phyloP scores from a whole-genome alignment of 768 basidiomycete genomes.

The Podaxis pistillaris region DNA sequence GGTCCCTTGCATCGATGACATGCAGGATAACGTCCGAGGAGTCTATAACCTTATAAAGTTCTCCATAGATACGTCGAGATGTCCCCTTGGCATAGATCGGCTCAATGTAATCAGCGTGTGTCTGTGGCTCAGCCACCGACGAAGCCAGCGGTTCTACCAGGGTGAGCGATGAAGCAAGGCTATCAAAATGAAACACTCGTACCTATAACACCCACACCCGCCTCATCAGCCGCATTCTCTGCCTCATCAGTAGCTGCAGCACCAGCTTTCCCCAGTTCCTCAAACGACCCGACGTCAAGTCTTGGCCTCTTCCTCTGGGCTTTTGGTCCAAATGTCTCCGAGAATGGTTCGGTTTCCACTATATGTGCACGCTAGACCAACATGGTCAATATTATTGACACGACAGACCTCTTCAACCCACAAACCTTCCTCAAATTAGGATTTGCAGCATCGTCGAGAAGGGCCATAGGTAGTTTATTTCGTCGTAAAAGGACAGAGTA shows the following conservation, averaged over 20 bases:
- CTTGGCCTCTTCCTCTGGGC: slow-evolving; percentile 90
- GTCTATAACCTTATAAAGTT: slow-evolving; percentile 98
- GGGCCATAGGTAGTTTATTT: slow-evolving; percentile 96
- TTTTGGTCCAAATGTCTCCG: slow-evolving; percentile 93
- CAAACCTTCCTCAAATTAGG: slow-evolving; percentile 72
- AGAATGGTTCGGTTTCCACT: slow-evolving; percentile 93
- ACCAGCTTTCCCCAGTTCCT: slow-evolving; percentile 76
- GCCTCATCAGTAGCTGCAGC: slow-evolving; percentile 55
- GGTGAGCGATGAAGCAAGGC: not conserved
- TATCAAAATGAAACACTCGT: slow-evolving; percentile 3
- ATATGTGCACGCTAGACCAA: slow-evolving; percentile 77
- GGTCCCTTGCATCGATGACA: slow-evolving; percentile 93
- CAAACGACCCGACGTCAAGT: slow-evolving; percentile 87
- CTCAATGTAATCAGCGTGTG: slow-evolving; percentile 80
- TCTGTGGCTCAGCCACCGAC: slow-evolving; percentile 49
- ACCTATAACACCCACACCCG: slow-evolving; percentile 48
- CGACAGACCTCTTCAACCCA: slow-evolving; percentile 21
- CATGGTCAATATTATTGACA: slow-evolving; percentile 2
- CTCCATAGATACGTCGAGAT: slow-evolving; percentile 93
- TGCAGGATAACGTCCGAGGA: slow-evolving; percentile 97
- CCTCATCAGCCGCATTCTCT: slow-evolving; percentile 37
- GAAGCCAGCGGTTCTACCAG: slow-evolving; percentile 46
- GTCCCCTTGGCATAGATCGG: slow-evolving; percentile 96
- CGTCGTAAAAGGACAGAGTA: slow-evolving; percentile 92
- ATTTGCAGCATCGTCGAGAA: slow-evolving; percentile 88